These are phyloP conservation scores for Podospora pseudocomata DNA, from an alignment of 495 filamentous ascomycete genomes.

Conservation along the genomic window DNA sequence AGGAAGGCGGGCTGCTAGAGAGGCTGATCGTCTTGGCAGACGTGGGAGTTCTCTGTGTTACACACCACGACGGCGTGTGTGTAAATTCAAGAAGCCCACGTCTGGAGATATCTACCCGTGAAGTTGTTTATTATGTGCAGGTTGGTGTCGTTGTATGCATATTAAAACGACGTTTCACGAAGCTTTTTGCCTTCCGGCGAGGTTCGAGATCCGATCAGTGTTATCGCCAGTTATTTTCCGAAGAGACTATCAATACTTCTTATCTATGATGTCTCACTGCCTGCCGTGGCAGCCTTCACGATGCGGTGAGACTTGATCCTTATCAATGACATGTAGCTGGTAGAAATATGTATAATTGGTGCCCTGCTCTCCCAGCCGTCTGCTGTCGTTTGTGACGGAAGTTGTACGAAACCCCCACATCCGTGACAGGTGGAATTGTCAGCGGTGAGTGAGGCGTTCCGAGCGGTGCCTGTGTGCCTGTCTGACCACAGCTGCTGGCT, in stretches of 20 bases:
- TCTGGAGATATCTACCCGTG: background rate
- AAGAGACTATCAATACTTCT: background rate
- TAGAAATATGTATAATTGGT: background rate
- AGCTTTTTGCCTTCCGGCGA: background rate
- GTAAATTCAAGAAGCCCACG: background rate
- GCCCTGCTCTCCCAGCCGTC: background rate
- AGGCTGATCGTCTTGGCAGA: conserved; percentile 21
- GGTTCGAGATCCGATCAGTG: background rate
- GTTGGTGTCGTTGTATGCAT: background rate
- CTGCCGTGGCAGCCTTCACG: background rate
- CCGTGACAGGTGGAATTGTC: background rate
- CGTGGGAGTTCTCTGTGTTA: conserved; percentile 6
- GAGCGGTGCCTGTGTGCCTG: background rate
- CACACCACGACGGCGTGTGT: background rate
- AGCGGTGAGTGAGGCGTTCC: background rate
- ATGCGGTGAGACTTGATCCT: background rate
- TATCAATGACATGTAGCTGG: background rate
- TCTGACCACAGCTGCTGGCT: background rate
- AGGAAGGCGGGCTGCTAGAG: conserved; percentile 15
- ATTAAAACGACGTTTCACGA: background rate
- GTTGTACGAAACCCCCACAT: background rate
- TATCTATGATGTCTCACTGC: conserved; percentile 4
- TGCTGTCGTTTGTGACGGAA: background rate
- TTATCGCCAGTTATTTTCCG: background rate
- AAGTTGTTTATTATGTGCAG: background rate